Evolutionary conservation across 2,329 filamentous ascomycete genomes (phyloP).

Genomic region (Trichoderma lentiforme): DNA sequence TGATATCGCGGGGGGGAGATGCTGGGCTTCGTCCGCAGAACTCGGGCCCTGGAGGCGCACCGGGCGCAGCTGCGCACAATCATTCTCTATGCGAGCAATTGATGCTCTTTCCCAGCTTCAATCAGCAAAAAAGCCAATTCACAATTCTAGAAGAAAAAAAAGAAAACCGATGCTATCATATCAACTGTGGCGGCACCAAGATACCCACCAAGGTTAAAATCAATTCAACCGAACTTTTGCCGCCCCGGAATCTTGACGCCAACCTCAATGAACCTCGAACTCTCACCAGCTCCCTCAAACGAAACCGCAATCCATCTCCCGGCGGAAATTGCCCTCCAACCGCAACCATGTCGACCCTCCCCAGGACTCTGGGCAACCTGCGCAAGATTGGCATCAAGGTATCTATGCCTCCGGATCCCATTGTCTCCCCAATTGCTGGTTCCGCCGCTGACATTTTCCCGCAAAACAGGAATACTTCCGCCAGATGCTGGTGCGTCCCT

Average conservation of each 20-base stretch:
- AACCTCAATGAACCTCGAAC: background rate
- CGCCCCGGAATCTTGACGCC: slow-evolving; percentile 22
- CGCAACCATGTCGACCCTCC: slow-evolving; percentile 80
- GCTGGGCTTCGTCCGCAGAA: slow-evolving; percentile 28
- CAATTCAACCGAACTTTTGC: slow-evolving; percentile 30
- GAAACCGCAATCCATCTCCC: background rate
- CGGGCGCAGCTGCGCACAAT: slow-evolving; percentile 35
- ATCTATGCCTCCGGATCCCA: slow-evolving; percentile 25
- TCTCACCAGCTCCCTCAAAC: slow-evolving; percentile 9
- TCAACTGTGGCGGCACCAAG: background rate
- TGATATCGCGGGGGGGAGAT: slow-evolving; percentile 33
- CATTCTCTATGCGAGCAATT: slow-evolving; percentile 26
- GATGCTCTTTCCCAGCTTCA: background rate
- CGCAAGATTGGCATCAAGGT: slow-evolving; percentile 88
- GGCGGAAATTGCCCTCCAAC: slow-evolving; percentile 31
- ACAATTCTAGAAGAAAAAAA: background rate
- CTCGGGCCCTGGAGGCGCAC: slow-evolving; percentile 29
- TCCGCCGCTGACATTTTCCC: slow-evolving; percentile 11
- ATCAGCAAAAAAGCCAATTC: background rate
- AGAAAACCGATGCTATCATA: background rate
- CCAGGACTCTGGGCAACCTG: slow-evolving; percentile 82
- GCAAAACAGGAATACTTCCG: slow-evolving; percentile 78
- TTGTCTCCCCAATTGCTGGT: background rate
- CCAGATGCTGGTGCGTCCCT: slow-evolving; percentile 79
- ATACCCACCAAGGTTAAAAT: background rate